phyloP scores from a whole-genome alignment of 345 rosid species.

The Draba incana region DNA sequence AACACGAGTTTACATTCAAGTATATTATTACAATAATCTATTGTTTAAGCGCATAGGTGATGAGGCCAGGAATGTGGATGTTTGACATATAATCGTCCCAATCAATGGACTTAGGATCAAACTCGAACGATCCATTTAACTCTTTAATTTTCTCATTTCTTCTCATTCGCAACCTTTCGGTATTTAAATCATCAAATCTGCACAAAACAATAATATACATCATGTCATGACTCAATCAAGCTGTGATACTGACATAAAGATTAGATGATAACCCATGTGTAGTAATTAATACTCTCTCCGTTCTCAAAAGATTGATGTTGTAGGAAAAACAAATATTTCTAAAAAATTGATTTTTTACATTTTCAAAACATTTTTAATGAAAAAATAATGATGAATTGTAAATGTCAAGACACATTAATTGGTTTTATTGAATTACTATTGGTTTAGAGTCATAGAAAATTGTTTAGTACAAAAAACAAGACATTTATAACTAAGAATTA shows the following conservation, averaged over 20 bases:
- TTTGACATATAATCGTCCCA: slow-evolving; percentile 72
- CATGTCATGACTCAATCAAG: neutral
- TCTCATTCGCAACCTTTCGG: slow-evolving; percentile 51
- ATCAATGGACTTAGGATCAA: slow-evolving; percentile 61
- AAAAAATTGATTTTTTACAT: too few relatives aligned
- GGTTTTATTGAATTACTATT: too few relatives aligned
- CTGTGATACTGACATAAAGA: neutral
- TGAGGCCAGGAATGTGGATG: slow-evolving; percentile 68
- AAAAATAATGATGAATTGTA: too few relatives aligned
- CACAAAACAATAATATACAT: slow-evolving; percentile 2
- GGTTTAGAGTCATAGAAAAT: too few relatives aligned
- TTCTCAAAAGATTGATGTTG: too few relatives aligned
- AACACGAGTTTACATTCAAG: slow-evolving; percentile 5
- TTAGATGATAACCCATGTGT: neutral
- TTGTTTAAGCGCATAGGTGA: slow-evolving; percentile 59
- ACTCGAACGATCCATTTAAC: slow-evolving; percentile 48
- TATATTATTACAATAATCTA: slow-evolving; percentile 4
- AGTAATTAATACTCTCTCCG: neutral
- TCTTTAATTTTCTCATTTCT: slow-evolving; percentile 49
- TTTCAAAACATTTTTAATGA: too few relatives aligned
- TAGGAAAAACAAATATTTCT: too few relatives aligned
- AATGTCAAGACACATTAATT: too few relatives aligned
- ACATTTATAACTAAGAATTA: too few relatives aligned
- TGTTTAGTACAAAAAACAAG: too few relatives aligned
- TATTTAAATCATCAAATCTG: slow-evolving; percentile 77